Base-by-base conservation (phyloP, 306 rosid genomes). In the Dryas drummondii region DNA sequence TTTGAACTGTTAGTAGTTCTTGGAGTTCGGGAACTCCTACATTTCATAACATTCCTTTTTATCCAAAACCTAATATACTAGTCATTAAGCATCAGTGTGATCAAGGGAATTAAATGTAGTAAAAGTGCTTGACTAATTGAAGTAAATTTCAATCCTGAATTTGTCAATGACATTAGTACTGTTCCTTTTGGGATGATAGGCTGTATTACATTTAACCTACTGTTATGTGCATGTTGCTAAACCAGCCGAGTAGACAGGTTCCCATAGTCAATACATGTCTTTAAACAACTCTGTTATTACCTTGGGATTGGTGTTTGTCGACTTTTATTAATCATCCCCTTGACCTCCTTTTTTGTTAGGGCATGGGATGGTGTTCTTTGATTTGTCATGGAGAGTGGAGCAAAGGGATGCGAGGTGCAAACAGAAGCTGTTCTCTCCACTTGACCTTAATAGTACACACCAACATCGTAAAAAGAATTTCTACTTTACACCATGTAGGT, bases 291-390 rank as follows among this genome's bases (percentile, higher is more conserved):
- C 37, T 32, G 37, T 40, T 19, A 61, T 41, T 13, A 62, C 53
- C 7, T 59, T 15, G 13, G 59, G 7, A 47, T 66, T 47, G 9
- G 3, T 15, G 66, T 72, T 22, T 79, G 22, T 74, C 5, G 57
- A 48, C 26, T 51, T 51, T 1, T 6, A 61, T 47, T 19, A 14
- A 47, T 53, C n/a, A 5, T 7, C 8, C 51, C 42, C 59, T 53
- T 70, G 54, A 32, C 17, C 48, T 41, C 40, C 16, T 63, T 51
- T 41, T 74, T 54, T 76, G 65, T 63, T 72, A 92, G 98, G 87
- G 96, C 92, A 44, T 92, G 96, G 82, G 87, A 90, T 87, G 97
- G 97, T 86, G 97, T 93, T 56, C 77, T 86, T 55, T 83, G 93
- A 65, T 89, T 90, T 57, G 89, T 90, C 57, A 87, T 93, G 91